Evolutionary conservation across 176 grass and related monocot species (phyloP).

Genomic region (Coix lacrymajobi): DNA sequence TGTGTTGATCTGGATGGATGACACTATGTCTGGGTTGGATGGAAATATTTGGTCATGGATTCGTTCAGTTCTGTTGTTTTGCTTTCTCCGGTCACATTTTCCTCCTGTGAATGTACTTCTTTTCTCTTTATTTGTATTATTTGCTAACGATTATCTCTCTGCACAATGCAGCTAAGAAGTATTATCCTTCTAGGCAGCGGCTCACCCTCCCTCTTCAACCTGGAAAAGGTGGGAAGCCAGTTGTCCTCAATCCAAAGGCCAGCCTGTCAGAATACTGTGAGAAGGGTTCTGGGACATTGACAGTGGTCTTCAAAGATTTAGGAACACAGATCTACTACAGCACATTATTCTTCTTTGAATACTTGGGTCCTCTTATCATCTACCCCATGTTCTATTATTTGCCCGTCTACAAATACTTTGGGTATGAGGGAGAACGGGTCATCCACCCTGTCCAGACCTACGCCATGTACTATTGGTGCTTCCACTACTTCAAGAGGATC

Average conservation of each 20-base stretch:
- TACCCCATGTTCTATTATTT: slow-evolving; percentile 92
- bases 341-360: slow-evolving; percentile 95
- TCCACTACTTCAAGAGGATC: slow-evolving; percentile 97
- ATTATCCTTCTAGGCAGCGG: slow-evolving; percentile 79
- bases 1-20: neutral
- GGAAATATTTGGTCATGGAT: neutral
- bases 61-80: neutral
- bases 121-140: neutral
- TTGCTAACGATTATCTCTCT: slow-evolving; percentile 10
- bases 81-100: neutral
- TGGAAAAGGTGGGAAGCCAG: slow-evolving; percentile 52
- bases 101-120: neutral
- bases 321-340: slow-evolving; percentile 74
- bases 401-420: slow-evolving; percentile 79
- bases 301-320: slow-evolving; percentile 90
- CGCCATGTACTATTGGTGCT: slow-evolving; percentile 87
- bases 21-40: neutral
- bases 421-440: slow-evolving; percentile 55
- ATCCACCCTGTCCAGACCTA: slow-evolving; percentile 87
- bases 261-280: slow-evolving; percentile 75
- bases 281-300: slow-evolving; percentile 56
- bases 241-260: slow-evolving; percentile 64
- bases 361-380: slow-evolving; percentile 76
- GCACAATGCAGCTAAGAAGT: slow-evolving; percentile 70
- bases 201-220: slow-evolving; percentile 68